Percentiles rank a stretch among this genome's conserved stretches.
Conservation (phyloP, 345 rosid genomes). For the Limnanthes douglasii region DNA sequence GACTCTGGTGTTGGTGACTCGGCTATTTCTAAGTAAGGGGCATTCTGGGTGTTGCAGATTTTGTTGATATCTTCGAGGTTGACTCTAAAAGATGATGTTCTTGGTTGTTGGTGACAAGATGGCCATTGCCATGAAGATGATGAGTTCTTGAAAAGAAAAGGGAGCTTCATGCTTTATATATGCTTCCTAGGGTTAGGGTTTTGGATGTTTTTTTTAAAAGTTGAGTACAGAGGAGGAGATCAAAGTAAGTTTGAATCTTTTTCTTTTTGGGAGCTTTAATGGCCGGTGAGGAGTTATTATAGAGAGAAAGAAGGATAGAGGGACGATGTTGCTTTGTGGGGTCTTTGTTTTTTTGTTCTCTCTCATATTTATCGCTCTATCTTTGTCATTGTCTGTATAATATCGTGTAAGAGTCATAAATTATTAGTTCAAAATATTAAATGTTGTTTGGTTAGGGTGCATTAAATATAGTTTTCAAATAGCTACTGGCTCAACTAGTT, state of each 20-base stretch:
- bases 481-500: too few species aligned
- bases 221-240: background rate
- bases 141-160: slow-evolving; percentile 27
- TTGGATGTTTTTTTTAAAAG: background rate
- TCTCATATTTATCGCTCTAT: slow-evolving; percentile 3
- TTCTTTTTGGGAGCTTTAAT: slow-evolving; percentile 9
- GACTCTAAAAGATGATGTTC: slow-evolving; percentile 55
- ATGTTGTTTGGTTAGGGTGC: slow-evolving; percentile 22
- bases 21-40: background rate
- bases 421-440: slow-evolving; percentile 16
- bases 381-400: background rate
- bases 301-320: slow-evolving; percentile 18
- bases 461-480: slow-evolving; percentile 11
- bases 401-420: slow-evolving; percentile 17
- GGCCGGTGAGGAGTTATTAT: slow-evolving; percentile 7
- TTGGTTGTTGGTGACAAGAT: slow-evolving; percentile 57
- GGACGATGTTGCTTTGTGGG: slow-evolving; percentile 14
- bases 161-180: slow-evolving; percentile 40
- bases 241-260: slow-evolving; percentile 1
- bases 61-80: slow-evolving; percentile 13
- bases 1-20: slow-evolving; percentile 6
- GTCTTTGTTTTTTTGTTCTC: slow-evolving; percentile 9
- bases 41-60: background rate
- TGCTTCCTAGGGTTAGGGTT: too few species aligned
- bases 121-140: slow-evolving; percentile 71